A percentile compares a stretch with the other conserved stretches of the same genome.
phyloP scores from a whole-genome alignment of 495 filamentous ascomycete species.

The Bryoglossum gracile region DNA sequence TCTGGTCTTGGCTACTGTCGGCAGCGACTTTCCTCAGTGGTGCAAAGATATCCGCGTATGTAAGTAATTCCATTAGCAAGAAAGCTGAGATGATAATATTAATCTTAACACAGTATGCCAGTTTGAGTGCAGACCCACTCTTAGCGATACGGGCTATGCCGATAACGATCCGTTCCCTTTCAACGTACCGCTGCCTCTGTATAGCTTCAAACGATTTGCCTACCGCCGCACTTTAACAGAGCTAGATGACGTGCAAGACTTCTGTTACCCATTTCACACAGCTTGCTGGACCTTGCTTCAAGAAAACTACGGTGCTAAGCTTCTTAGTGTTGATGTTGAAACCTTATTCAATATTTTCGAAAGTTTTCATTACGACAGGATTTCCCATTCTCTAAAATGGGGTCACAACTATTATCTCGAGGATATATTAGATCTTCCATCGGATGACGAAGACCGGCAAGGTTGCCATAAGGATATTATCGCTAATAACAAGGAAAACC shows the following conservation, averaged over 20 bases:
- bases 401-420: constrained; percentile 9
- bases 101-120: constrained; percentile 7
- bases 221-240: constrained; percentile 4
- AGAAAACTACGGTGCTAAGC: not conserved
- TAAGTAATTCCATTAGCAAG: constrained; percentile 3
- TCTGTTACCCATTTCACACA: constrained; percentile 11
- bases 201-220: constrained; percentile 4
- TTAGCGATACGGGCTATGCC: constrained; percentile 3
- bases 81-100: constrained; percentile 4
- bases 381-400: constrained; percentile 5
- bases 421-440: constrained; percentile 2
- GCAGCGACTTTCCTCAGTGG: constrained; percentile 2
- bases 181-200: constrained; percentile 1
- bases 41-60: constrained; percentile 4
- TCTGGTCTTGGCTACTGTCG: constrained; percentile 1
- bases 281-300: constrained; percentile 9
- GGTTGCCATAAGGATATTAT: not conserved
- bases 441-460: not conserved
- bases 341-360: constrained; percentile 7
- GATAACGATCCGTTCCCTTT: constrained; percentile 5
- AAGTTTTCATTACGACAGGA: constrained; percentile 8
- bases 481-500: constrained; percentile 3
- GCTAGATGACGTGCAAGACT: not conserved
- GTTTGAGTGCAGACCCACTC: not conserved
- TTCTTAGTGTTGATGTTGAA: constrained; percentile 1